A percentile compares a stretch with the other conserved stretches of the same genome.
Evolutionary conservation across 2,329 filamentous ascomycete species (phyloP).

Genomic region (Fusarium acutatum): DNA sequence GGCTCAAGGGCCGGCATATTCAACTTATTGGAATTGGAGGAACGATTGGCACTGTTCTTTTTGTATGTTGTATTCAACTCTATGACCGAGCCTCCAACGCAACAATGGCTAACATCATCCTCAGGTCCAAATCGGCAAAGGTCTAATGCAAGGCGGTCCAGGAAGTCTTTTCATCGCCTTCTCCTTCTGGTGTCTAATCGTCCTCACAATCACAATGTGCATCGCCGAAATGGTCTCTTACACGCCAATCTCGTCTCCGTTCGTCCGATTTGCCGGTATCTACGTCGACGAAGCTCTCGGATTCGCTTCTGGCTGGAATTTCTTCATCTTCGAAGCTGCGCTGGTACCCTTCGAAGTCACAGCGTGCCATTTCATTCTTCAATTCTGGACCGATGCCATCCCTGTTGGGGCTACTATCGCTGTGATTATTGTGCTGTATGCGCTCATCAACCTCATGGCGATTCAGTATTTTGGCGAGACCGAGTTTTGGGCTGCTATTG

Average conservation of each 20-base stretch:
- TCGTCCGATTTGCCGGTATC: slow-evolving; percentile 79
- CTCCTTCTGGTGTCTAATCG: slow-evolving; percentile 68
- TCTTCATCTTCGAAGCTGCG: slow-evolving; percentile 74
- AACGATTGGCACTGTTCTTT: slow-evolving; percentile 70
- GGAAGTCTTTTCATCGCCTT: slow-evolving; percentile 68
- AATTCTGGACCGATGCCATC: slow-evolving; percentile 69
- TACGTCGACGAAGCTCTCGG: slow-evolving; percentile 81
- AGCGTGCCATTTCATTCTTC: slow-evolving; percentile 69
- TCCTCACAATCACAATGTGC: slow-evolving; percentile 66
- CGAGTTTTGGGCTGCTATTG: slow-evolving; percentile 78
- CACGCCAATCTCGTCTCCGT: slow-evolving; percentile 78
- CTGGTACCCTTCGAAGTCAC: slow-evolving; percentile 75
- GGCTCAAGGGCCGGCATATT: slow-evolving; percentile 64
- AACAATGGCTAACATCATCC: not conserved
- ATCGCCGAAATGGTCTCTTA: slow-evolving; percentile 83
- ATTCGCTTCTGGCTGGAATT: slow-evolving; percentile 78
- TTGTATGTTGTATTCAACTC: slow-evolving; percentile 47
- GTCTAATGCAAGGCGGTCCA: slow-evolving; percentile 67
- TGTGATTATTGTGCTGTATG: slow-evolving; percentile 57
- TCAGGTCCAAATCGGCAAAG: slow-evolving; percentile 64
- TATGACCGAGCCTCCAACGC: not conserved
- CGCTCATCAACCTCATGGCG: slow-evolving; percentile 73
- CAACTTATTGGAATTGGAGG: slow-evolving; percentile 71
- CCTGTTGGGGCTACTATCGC: slow-evolving; percentile 69
- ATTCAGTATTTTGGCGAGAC: slow-evolving; percentile 80